Evolutionary conservation across 2,329 filamentous ascomycete species (phyloP), one percentile per base, ranked within the genome.

Genomic region (Alternaria ventricosa): DNA sequence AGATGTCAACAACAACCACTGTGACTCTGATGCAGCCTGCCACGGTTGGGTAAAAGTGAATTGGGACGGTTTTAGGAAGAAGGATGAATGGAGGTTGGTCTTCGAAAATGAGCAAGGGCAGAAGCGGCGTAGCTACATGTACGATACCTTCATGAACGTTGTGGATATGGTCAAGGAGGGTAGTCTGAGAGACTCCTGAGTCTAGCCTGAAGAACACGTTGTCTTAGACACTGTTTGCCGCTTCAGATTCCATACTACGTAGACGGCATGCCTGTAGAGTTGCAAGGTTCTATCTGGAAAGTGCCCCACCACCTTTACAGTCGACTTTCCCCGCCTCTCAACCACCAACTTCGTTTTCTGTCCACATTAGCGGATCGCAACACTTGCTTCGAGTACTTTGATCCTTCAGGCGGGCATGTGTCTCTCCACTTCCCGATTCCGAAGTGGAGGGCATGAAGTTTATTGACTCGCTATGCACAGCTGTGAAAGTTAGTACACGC

Each of bases 11-110:
- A 28, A 6, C 15, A 49, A 23, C 15, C 18, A 23, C 27, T 36
- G 28, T 51, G 12, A 36, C 12, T 20, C 22, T 15, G 18, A 23
- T 22, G 30, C 20, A 12, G 8, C 60, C 15, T 57, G 45, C 20
- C 49, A 25, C 6, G 56, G 12, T n/a, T 65, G 63, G 63, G 33
- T 60, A 4, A 5, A 55, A 11, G 54, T 65, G 3, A 41, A 9
- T 8, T 60, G 54, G 44, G 15, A 36, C 9, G 11, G 9, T 3
- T 6, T 25, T 12, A 12, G 12, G 6, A 5, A 3, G 4, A 7
- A 45, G 7, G 15, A 44, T 3, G 18, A 27, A n/a, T 28, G 33
- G 47, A 28, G n/a, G 13, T n/a, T 41, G 10, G 28, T 45, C 3
- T 60, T 25, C 4, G 28, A 57, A 12, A 60, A 60, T 20, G 23